Evolutionary conservation across 2,329 filamentous ascomycete species (phyloP).

Genomic region (Nigrospora oryzae): DNA sequence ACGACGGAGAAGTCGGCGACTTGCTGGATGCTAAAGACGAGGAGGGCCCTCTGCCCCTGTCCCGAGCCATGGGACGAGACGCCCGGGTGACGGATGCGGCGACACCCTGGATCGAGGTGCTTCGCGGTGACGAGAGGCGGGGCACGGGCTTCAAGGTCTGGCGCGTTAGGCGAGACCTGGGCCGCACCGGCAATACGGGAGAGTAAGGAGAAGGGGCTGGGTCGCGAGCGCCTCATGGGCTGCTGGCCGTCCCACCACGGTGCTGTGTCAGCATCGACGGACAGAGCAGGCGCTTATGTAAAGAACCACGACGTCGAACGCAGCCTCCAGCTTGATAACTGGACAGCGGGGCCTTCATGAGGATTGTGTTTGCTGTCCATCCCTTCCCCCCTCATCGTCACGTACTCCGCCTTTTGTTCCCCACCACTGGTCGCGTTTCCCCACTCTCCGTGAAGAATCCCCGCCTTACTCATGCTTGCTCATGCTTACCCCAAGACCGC

Average conservation of each 20-base stretch:
- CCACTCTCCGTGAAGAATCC: background rate
- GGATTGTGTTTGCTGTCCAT: too few species aligned
- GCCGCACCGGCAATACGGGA: conserved; percentile 23
- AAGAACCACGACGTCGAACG: too few species aligned
- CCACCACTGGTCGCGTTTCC: background rate
- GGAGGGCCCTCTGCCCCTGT: conserved; percentile 21
- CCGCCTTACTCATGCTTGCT: conserved; percentile 2
- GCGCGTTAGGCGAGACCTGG: conserved; percentile 56
- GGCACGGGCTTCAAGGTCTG: conserved; percentile 52
- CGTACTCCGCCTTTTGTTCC: background rate
- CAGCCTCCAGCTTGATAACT: too few species aligned
- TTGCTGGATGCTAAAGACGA: conserved; percentile 19
- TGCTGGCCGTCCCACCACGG: too few species aligned
- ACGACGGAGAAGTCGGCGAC: conserved; percentile 12
- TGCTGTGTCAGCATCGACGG: too few species aligned
- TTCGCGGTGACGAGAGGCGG: conserved; percentile 45
- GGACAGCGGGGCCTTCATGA: too few species aligned
- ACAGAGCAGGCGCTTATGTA: too few species aligned
- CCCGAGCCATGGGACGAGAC: too few species aligned
- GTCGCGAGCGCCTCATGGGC: too few species aligned
- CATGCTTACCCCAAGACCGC: background rate
- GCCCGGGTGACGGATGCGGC: conserved; percentile 8
- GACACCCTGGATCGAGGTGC: conserved; percentile 51
- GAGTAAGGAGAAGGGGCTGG: conserved; percentile 1
- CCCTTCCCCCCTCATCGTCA: background rate